Evolutionary conservation across 805 yeast species (phyloP).

Genomic region (Pichia manshurica): DNA sequence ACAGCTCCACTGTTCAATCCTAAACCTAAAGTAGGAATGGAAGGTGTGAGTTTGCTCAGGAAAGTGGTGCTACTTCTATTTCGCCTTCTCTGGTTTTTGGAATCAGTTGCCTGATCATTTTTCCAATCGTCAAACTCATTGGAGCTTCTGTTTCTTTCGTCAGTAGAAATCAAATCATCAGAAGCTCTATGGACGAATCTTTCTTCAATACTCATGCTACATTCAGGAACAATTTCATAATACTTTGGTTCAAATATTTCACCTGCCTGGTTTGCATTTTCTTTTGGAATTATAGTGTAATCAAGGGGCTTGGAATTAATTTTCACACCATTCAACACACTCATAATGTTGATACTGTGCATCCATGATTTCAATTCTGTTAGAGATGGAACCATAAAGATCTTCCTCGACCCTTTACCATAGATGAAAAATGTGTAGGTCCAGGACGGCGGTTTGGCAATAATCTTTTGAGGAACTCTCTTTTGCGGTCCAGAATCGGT

Average conservation of each 20-base stretch:
- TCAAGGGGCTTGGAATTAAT: conserved; percentile 18
- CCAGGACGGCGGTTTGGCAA: background rate
- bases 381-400: conserved; percentile 38
- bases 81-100: background rate
- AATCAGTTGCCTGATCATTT: no score
- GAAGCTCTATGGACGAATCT: conserved; percentile 18
- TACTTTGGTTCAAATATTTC: conserved; percentile 16
- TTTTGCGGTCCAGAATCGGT: background rate
- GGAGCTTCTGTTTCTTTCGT: background rate
- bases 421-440: conserved; percentile 34
- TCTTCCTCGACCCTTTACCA: conserved; percentile 35
- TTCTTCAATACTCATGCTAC: conserved; percentile 27
- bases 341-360: conserved; percentile 45
- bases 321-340: conserved; percentile 36
- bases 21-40: background rate
- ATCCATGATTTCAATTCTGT: conserved; percentile 57
- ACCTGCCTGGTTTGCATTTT: no score
- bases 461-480: background rate
- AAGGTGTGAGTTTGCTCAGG: background rate
- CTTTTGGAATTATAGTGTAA: conserved; percentile 20
- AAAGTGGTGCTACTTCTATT: conserved; percentile 8
- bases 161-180: background rate
- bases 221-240: conserved; percentile 20
- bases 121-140: no score
- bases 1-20: background rate